A percentile compares a stretch with the other conserved stretches of the same genome.
phyloP scores from a whole-genome alignment of 495 filamentous ascomycete genomes.

The Talaromyces liani region DNA sequence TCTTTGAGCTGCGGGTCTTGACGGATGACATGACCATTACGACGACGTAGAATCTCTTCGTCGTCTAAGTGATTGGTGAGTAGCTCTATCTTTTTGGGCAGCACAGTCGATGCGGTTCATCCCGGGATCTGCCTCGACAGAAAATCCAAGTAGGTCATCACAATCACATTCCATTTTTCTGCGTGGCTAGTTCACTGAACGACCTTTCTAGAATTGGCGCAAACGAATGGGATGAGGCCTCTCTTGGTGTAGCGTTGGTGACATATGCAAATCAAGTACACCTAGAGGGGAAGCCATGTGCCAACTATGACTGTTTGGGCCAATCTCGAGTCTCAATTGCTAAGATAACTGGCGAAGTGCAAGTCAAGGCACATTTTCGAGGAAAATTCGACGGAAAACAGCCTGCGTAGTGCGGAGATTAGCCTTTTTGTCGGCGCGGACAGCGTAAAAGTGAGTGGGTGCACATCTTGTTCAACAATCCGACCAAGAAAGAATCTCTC shows the following conservation, averaged over 20 bases:
- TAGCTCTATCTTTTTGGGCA: background rate
- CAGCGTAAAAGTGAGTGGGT: background rate
- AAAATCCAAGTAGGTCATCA: constrained; percentile 9
- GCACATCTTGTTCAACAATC: background rate
- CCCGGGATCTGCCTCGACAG: constrained; percentile 14
- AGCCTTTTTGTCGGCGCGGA: constrained; percentile 8
- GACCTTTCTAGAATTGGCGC: background rate
- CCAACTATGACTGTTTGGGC: background rate
- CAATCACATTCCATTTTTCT: background rate
- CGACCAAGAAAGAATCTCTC: background rate
- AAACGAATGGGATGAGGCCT: constrained; percentile 3
- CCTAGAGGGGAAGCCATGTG: background rate
- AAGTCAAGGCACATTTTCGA: background rate
- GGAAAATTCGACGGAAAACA: background rate
- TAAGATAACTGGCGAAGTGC: background rate
- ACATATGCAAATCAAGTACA: constrained; percentile 7
- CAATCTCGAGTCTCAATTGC: background rate
- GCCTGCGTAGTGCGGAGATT: background rate
- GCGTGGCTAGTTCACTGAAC: background rate
- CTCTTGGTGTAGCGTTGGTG: constrained; percentile 4
- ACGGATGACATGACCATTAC: constrained; percentile 17
- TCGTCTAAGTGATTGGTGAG: constrained; percentile 3
- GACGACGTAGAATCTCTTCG: constrained; percentile 20
- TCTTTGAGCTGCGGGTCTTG: constrained; percentile 15
- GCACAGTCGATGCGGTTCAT: constrained; percentile 21